phyloP scores from a whole-genome alignment of 768 basidiomycete genomes.

The Cystobasidium tubakii region DNA sequence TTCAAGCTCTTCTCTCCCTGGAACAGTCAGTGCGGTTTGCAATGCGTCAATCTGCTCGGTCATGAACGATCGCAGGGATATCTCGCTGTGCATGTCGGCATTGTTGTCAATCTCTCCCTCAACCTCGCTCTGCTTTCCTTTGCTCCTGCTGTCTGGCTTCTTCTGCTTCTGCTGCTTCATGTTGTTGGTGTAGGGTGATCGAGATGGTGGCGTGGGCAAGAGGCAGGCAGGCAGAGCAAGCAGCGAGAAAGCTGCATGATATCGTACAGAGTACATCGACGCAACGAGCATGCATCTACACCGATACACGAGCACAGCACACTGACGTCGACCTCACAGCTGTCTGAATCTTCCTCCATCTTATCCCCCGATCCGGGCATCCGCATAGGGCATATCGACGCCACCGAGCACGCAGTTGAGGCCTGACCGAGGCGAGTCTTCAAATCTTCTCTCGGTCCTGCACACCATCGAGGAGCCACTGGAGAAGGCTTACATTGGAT shows the following conservation, averaged over 20 bases:
- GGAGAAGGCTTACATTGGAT: too few relatives aligned
- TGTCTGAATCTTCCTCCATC: background rate
- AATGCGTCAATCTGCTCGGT: conserved; percentile 18
- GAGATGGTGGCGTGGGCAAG: conserved; percentile 18
- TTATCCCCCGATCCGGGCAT: background rate
- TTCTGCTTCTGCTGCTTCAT: background rate
- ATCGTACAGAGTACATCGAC: too few relatives aligned
- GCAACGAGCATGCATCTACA: too few relatives aligned
- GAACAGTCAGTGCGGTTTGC: background rate
- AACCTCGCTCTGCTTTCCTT: conserved; percentile 9
- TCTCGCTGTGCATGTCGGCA: background rate
- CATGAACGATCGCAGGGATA: conserved; percentile 3
- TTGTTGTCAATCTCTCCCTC: background rate
- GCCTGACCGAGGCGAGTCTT: too few relatives aligned
- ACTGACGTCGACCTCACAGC: too few relatives aligned
- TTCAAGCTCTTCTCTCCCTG: background rate
- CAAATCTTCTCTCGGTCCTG: too few relatives aligned
- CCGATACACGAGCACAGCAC: too few relatives aligned
- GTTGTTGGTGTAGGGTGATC: background rate
- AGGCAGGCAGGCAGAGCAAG: background rate
- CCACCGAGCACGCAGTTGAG: background rate
- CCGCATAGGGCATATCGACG: background rate
- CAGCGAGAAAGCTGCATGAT: too few relatives aligned
- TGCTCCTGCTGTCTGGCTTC: background rate
- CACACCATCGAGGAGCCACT: too few relatives aligned